Evolutionary conservation across 2,329 filamentous ascomycete species (phyloP), one percentile per base, ranked within the genome.

Genomic region (Beauveria australis): DNA sequence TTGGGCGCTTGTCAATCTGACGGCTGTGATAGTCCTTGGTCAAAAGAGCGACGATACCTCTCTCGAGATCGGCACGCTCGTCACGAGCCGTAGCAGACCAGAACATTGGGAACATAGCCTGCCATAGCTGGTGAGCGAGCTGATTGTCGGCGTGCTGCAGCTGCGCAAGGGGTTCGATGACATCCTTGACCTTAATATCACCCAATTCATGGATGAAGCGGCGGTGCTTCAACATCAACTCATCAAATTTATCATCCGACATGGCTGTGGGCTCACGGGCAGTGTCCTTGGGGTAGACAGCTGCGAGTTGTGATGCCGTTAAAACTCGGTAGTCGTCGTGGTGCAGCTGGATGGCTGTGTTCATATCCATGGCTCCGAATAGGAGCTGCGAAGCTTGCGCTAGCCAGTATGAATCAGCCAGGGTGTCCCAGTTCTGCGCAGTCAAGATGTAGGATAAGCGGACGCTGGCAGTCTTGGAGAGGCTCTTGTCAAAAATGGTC

Each of bases 21-120:
- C 93, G 86, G 63, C 89, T 89, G 72, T 99, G 94, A 72, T 93
- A 97, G 69, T 99, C 95, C 70, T 96, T 96, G 2, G 93, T 96
- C 10, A 99, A 80, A 12, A 99, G 79, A 3, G 86, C 82, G n/a
- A 97, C 90, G 74, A 99, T 85, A 16, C 91, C 92, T 67, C 92
- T 91, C 73, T 97, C 91, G 40, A 99, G 81, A 64, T 99, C 94
- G 33, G 85, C 83, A 60, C 93, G 88, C 68, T 99, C 94, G 66
- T 99, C 95, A 67, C 87, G 89, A 6, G 87, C 84, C 5, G 94
- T 84, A 0, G 91, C 89, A 16, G 92, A 91, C 95, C 94, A 99
- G 72, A 89, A 96, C 66, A 97, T 85, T 0, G 92, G 92, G 77
- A 97, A 99, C 54, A 97, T 78, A 0, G 88, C 82, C 49, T 93